Evolutionary conservation across 768 basidiomycete genomes (phyloP).

Genomic region (Mycena kentingensis): DNA sequence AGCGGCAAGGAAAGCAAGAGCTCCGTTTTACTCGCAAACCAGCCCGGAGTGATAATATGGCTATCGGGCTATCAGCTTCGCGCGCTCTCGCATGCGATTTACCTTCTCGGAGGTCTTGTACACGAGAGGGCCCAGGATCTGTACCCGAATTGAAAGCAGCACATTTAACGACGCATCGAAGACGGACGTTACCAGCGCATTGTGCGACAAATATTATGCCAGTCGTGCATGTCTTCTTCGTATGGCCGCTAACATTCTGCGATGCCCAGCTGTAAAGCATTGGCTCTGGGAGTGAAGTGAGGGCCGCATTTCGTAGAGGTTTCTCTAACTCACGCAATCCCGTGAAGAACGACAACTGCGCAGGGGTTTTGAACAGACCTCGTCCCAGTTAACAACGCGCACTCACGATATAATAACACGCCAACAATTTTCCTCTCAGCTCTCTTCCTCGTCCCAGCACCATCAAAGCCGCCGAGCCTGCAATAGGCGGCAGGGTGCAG

Average conservation of each 20-base stretch:
- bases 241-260: conserved; percentile 45
- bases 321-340: conserved; percentile 35
- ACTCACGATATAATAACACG: conserved; percentile 43
- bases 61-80: neutral
- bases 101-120: conserved; percentile 41
- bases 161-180: neutral
- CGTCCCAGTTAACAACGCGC: neutral
- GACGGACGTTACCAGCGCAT: conserved; percentile 45
- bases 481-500: conserved; percentile 41
- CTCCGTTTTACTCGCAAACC: neutral
- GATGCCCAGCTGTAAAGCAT: conserved; percentile 45
- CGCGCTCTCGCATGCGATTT: conserved; percentile 43
- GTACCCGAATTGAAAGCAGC: neutral
- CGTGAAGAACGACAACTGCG: conserved; percentile 38
- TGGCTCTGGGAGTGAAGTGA: conserved; percentile 32
- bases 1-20: neutral
- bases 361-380: neutral
- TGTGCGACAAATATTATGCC: conserved; percentile 48
- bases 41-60: neutral
- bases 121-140: conserved; percentile 42
- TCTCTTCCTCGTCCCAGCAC: conserved; percentile 34
- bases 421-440: conserved; percentile 34
- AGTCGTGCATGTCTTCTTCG: conserved; percentile 44
- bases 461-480: conserved; percentile 37
- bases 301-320: too few species aligned